Base-by-base conservation (phyloP, 1,284 basidiomycete species). In the Ganoderma sp. region DNA sequence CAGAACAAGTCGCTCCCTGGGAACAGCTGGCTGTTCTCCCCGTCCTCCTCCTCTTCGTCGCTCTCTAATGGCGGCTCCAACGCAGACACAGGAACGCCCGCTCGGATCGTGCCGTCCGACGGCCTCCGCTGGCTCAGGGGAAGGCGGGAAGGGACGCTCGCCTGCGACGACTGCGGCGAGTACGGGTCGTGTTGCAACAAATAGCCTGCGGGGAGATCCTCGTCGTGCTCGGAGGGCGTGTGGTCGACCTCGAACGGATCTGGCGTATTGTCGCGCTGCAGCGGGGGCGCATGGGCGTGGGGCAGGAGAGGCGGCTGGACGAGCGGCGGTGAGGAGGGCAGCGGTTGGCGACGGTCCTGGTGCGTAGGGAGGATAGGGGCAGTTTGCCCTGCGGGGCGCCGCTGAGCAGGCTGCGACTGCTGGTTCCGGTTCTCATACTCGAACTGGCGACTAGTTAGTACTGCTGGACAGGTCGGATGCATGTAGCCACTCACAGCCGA, bases 1-100 rank as follows among this genome's bases (percentile, higher is more conserved):
- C 76, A 86, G 73, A 85, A 88, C 65, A 88, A 73, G 66, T 84
- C 87, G 52, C 86, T 87, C 37, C 86, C 87, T 43, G 87, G 85
- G 78, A 88, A 86, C 67, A 87, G 68, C 73, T 81, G 85, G 19
- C 83, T 84, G 59, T 78, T 81, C 65, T 81, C 81, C 66, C 66
- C 77, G 63, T 79, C 75, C 73, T 79, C 75, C 73, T 79, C 75
- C 73, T 82, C 77, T 76, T 85, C 84, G 73, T 83, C 76, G 81
- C 72, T 81, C 78, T 75, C 74, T 61, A 71, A 50, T 52, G 73
- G 71, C 28, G 70, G 65, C 63, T 73, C 65, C 52, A 73, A 64
- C 63, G 41, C 60, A 5, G 61, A 22, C 3, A 45, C 61, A 19
- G 45, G 61, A 3, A 45, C 39, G 14, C 71, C 60, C 17, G 57